These are phyloP conservation scores for Calonectria montana DNA, from an alignment of 2,329 filamentous ascomycete genomes.

Conservation along the genomic window DNA sequence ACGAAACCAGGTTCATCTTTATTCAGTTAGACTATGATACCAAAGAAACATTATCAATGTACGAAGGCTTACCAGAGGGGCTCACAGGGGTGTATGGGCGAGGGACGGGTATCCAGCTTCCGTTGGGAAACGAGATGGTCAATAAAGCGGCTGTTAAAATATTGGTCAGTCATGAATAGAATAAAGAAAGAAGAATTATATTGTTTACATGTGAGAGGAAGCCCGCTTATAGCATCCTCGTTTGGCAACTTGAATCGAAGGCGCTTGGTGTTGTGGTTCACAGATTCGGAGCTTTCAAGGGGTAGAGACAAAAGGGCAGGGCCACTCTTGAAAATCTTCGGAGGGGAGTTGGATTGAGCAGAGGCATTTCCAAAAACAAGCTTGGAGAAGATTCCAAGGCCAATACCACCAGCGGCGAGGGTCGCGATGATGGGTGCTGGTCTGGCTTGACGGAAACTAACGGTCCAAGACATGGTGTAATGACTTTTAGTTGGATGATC, in stretches of 20 bases:
- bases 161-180: background rate
- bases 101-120: constrained; percentile 67
- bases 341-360: constrained; percentile 29
- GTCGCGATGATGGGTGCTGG: constrained; percentile 38
- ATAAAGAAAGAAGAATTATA: background rate
- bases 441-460: constrained; percentile 27
- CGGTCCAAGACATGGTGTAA: constrained; percentile 28
- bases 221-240: constrained; percentile 57
- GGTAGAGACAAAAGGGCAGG: constrained; percentile 59
- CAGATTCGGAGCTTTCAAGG: constrained; percentile 61
- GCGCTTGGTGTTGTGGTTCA: constrained; percentile 70
- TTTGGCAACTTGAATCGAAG: constrained; percentile 67
- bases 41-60: background rate
- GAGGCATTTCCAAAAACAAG: constrained; percentile 36
- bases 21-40: constrained; percentile 32
- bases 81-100: constrained; percentile 76
- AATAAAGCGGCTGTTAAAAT: constrained; percentile 62
- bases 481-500: background rate
- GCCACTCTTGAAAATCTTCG: constrained; percentile 48
- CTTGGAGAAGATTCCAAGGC: constrained; percentile 30
- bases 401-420: constrained; percentile 33
- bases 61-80: constrained; percentile 53
- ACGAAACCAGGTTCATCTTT: constrained; percentile 66
- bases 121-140: constrained; percentile 68
- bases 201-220: constrained; percentile 60